Conservation (phyloP, 345 rosid species). For the Noccaea bulbosa region DNA sequence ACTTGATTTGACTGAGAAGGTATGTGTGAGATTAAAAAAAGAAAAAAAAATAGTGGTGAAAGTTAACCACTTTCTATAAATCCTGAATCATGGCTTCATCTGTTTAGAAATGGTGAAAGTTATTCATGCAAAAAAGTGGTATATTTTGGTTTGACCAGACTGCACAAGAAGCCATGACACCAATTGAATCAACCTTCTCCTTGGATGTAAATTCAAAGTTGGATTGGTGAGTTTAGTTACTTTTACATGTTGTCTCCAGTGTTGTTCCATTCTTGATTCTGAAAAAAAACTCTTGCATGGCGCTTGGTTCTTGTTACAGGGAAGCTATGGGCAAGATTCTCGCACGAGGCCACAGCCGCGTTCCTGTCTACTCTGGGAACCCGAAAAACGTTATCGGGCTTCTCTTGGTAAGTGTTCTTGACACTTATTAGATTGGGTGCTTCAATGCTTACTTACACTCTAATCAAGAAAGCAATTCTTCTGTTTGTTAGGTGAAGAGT, state of each 20-base stretch:
- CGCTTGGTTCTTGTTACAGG: constrained; percentile 50
- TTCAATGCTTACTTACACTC: constrained; percentile 5
- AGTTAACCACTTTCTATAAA: neutral
- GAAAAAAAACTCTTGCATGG: neutral
- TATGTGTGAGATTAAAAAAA: constrained; percentile 28
- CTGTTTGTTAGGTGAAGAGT: constrained; percentile 74
- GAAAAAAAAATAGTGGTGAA: too few relatives aligned
- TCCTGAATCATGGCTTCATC: neutral
- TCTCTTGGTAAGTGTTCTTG: constrained; percentile 63
- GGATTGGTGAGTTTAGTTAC: constrained; percentile 69
- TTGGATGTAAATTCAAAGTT: constrained; percentile 95
- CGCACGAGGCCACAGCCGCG: constrained; percentile 96
- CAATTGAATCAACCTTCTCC: constrained; percentile 96
- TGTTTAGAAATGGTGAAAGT: neutral
- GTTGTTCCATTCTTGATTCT: neutral
- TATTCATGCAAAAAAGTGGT: constrained; percentile 17
- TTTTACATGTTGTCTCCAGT: neutral
- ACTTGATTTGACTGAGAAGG: constrained; percentile 95
- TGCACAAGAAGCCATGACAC: constrained; percentile 99
- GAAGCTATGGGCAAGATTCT: constrained; percentile 99
- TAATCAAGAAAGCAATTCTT: neutral
- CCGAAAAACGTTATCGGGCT: constrained; percentile 92
- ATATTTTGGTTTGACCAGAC: constrained; percentile 60
- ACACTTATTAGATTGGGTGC: neutral
- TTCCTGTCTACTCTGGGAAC: constrained; percentile 93